Conservation (phyloP, 495 filamentous ascomycete genomes). For the Aspergillus heteromorphus region DNA sequence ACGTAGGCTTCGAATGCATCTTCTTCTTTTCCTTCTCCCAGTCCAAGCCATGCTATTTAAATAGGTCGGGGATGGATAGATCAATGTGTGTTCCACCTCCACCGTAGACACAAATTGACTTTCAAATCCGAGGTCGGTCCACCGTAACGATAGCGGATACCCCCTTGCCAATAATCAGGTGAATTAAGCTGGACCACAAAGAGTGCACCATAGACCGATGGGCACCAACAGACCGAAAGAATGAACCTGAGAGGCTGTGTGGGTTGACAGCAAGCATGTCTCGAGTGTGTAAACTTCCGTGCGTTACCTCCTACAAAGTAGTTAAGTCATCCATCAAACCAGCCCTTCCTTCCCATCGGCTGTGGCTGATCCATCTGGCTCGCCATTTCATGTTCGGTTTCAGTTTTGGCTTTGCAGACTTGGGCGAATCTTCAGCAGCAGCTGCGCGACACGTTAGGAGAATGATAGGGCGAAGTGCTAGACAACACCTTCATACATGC, state of each 20-base stretch:
- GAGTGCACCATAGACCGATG: not conserved
- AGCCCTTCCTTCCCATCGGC: not conserved
- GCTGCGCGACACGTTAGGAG: not conserved
- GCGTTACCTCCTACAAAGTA: constrained; percentile 1
- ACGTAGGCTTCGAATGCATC: too few species aligned
- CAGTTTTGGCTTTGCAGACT: not conserved
- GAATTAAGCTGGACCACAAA: constrained; percentile 4
- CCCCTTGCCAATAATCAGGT: constrained; percentile 8
- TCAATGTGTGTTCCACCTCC: not conserved
- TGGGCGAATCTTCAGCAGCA: not conserved
- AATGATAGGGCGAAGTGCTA: too few species aligned
- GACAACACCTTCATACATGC: too few species aligned
- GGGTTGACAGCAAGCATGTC: constrained; percentile 1
- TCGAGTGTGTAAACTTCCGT: constrained; percentile 9
- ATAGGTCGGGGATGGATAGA: not conserved
- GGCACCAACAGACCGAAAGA: constrained; percentile 10
- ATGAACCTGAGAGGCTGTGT: constrained; percentile 5
- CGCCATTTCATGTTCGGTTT: not conserved
- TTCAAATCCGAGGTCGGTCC: not conserved
- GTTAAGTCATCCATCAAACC: not conserved
- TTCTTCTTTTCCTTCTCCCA: not conserved
- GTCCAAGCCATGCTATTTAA: not conserved
- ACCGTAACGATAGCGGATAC: not conserved
- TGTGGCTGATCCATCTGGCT: not conserved
- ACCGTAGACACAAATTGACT: not conserved